A percentile compares a stretch with the other conserved stretches of the same genome.
Conservation (phyloP, 2,329 filamentous ascomycete genomes). For the Trichoderma breve region DNA sequence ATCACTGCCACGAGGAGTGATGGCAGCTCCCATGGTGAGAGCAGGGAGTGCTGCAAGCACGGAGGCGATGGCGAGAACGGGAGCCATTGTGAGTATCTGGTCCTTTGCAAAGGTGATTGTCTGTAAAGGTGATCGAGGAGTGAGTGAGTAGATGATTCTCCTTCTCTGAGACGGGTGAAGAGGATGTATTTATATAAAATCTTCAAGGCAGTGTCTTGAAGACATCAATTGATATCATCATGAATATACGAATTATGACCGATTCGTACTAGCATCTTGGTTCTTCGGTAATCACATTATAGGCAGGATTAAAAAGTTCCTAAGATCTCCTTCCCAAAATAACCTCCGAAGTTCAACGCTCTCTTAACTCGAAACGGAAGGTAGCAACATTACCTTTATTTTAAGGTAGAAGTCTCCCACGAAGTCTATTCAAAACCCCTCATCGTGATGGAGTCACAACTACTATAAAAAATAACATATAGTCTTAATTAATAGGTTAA, state of each 20-base stretch:
- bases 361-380: neutral
- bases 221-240: too few relatives aligned
- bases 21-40: neutral
- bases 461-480: neutral
- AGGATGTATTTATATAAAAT: neutral
- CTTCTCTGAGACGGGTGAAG: neutral
- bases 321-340: neutral
- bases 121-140: neutral
- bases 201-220: neutral
- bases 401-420: neutral
- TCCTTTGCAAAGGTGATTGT: neutral
- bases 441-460: neutral
- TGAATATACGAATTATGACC: neutral
- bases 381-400: neutral
- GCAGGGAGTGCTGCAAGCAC: neutral
- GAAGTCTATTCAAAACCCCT: neutral
- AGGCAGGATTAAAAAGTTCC: neutral
- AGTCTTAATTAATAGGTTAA: neutral
- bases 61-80: neutral
- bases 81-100: neutral
- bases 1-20: neutral
- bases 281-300: neutral
- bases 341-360: neutral
- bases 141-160: neutral
- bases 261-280: neutral